Base-by-base conservation (phyloP, 768 basidiomycete species). In the Clavaria fumosa region DNA sequence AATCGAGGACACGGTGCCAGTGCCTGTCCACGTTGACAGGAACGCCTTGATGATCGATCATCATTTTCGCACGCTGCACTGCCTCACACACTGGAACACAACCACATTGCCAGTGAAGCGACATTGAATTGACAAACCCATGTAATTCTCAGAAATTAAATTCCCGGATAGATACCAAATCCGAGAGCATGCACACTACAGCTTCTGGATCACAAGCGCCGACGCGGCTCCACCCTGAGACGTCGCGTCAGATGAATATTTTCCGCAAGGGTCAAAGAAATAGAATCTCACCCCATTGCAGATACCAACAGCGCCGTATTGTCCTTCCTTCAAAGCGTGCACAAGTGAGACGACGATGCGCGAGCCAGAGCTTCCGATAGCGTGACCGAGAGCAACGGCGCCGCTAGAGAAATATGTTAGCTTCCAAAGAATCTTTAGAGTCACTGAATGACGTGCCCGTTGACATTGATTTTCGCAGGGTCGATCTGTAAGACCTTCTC, bases 231-330 rank as follows among this genome's bases (percentile, higher is more conserved):
- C 89, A 50, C 89, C 88, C 85, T 89, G 50, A 49, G 48, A 43
- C 50, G 38, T 9, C 41, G 39, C 42, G 43, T 9, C 48, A 34
- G 34, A 20, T 45, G 33, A 23, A 37, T 35, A 14, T 41, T 30
- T 36, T 20, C n/a, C 14, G 24, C 9, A 23, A 31, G 31, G 32
- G 21, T 7, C 35, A 7, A 32, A 37, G 2, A 14, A 38, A 19
- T 7, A 15, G 31, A 14, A 41, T 42, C 88, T 58, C 56, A 91
- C 88, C 45, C 90, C 93, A 52, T 96, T 96, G 72, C 93, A 96
- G 47, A 97, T 80, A 56, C 81, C 90, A 26, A 91, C 93, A 38
- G 85, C 88, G 47, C 91, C 93, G 50, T 91, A 95, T 62, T 97
- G 69, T 26, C 91, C 91, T 2, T 77, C 57, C 66, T 93, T 78